A percentile compares a stretch with the other conserved stretches of the same genome.
These are phyloP conservation scores for Hanseniaspora singularis DNA, from an alignment of 805 yeast genomes.

Conservation along the genomic window DNA sequence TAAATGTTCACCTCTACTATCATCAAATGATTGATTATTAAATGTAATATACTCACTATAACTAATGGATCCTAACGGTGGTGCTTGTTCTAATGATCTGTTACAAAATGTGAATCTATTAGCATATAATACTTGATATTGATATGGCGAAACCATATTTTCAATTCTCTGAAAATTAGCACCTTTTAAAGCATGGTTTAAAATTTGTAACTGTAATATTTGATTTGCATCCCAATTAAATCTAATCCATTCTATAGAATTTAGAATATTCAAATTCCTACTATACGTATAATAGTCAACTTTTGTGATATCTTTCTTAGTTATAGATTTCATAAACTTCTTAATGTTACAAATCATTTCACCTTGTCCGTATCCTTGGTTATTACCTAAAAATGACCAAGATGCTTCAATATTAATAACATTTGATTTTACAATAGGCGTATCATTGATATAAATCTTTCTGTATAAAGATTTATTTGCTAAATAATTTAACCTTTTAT, in stretches of 20 bases:
- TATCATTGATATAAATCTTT: slow-evolving; percentile 33
- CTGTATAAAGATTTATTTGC: slow-evolving; percentile 29
- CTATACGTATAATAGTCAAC: not conserved
- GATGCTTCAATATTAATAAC: slow-evolving; percentile 30
- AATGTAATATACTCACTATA: slow-evolving; percentile 24
- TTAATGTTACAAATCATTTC: slow-evolving; percentile 7
- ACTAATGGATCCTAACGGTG: slow-evolving; percentile 29
- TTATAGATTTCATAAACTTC: not conserved
- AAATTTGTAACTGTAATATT: slow-evolving; percentile 25
- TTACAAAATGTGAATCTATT: slow-evolving; percentile 22
- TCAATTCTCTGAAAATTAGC: slow-evolving; percentile 30
- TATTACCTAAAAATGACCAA: slow-evolving; percentile 29
- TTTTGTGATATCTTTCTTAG: not conserved
- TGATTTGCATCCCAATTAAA: slow-evolving; percentile 35
- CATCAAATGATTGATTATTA: slow-evolving; percentile 28
- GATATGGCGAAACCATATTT: slow-evolving; percentile 32
- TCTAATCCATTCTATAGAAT: slow-evolving; percentile 30
- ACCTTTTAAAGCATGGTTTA: slow-evolving; percentile 23
- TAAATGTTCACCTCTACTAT: slow-evolving; percentile 25
- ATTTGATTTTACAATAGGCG: slow-evolving; percentile 31
- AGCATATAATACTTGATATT: slow-evolving; percentile 29
- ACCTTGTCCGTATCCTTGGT: slow-evolving; percentile 15
- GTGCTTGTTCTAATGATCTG: slow-evolving; percentile 30
- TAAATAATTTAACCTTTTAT: slow-evolving; percentile 24
- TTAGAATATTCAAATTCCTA: slow-evolving; percentile 20